These are phyloP conservation scores for Pythium pyrilobum DNA, from an alignment of 352 stramenopile species.

Conservation along the genomic window DNA sequence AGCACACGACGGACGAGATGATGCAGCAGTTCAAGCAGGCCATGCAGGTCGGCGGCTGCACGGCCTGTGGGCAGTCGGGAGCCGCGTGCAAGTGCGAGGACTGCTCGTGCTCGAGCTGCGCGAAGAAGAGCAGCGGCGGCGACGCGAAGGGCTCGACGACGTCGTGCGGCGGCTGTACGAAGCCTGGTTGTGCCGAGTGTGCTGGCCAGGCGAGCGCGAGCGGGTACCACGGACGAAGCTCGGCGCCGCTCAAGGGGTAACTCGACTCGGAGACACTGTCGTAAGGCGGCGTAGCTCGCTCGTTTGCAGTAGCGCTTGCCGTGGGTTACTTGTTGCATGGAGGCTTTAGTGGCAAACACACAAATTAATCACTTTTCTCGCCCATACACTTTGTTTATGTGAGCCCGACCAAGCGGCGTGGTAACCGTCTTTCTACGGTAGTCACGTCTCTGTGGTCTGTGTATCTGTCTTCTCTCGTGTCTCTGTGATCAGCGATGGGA, in stretches of 20 bases:
- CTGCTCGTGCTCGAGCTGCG: conserved; percentile 29
- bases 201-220: background rate
- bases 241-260: conserved; percentile 14
- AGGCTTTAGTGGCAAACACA: too few species aligned
- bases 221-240: conserved; percentile 11
- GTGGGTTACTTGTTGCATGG: too few species aligned
- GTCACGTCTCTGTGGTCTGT: too few species aligned
- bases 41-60: background rate
- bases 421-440: too few species aligned
- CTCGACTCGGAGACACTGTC: conserved; percentile 11
- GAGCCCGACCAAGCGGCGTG: too few species aligned
- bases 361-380: too few species aligned
- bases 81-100: conserved; percentile 29
- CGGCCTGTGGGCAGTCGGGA: conserved; percentile 13
- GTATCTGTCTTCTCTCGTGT: too few species aligned
- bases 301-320: too few species aligned
- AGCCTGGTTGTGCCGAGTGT: conserved; percentile 3
- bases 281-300: background rate
- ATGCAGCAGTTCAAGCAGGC: conserved; percentile 16
- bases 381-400: too few species aligned
- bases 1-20: background rate
- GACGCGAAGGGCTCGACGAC: background rate
- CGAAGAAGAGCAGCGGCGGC: conserved; percentile 4
- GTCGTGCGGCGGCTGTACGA: conserved; percentile 4
- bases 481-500: too few species aligned